Evolutionary conservation across 306 rosid genomes (phyloP).

Genomic region (Cucumis sativus): Cucumber_9930_V3 NC_026660.2:5019501-5020000

Average conservation of each 20-base stretch:
- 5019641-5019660: slow-evolving; percentile 63
- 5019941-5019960: slow-evolving; percentile 56
- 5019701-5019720: slow-evolving; percentile 70
- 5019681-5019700: slow-evolving; percentile 53
- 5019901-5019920: slow-evolving; percentile 48
- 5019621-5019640: slow-evolving; percentile 70
- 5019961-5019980: slow-evolving; percentile 56
- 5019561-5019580: slow-evolving; percentile 89
- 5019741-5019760: slow-evolving; percentile 62
- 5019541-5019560: slow-evolving; percentile 45
- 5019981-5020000: slow-evolving; percentile 44
- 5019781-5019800: slow-evolving; percentile 62
- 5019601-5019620: slow-evolving; percentile 74
- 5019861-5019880: slow-evolving; percentile 59
- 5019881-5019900: slow-evolving; percentile 50
- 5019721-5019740: slow-evolving; percentile 55
- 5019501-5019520: slow-evolving; percentile 75
- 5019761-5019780: slow-evolving; percentile 46
- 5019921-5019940: slow-evolving; percentile 68
- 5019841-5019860: slow-evolving; percentile 61
- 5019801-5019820: slow-evolving; percentile 41
- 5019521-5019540: slow-evolving; percentile 51
- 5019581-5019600: slow-evolving; percentile 84
- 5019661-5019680: slow-evolving; percentile 45
- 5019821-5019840: slow-evolving; percentile 52